Base-by-base conservation (phyloP, 495 filamentous ascomycete genomes). In the Neurospora sp. region DNA sequence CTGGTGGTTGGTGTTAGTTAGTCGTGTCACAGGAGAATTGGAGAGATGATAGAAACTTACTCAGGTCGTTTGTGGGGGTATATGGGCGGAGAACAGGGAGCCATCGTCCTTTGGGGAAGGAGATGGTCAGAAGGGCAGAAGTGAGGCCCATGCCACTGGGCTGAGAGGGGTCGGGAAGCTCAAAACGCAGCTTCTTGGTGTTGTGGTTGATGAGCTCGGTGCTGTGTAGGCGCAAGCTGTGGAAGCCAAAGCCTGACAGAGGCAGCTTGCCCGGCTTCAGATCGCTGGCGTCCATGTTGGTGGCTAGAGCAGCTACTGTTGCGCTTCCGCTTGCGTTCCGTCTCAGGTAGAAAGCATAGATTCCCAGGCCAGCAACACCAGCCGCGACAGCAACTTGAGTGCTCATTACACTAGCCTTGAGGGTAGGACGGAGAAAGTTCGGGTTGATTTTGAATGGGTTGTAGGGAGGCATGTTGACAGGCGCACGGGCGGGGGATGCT, bases 181-280 rank as follows among this genome's bases (percentile, higher is more conserved):
- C 86, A 66, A 92, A 92, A 5, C 87, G 83, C 69, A 92, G 79
- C 41, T 84, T 84, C 76, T 90, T 91, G 5, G 88, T 91, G 74
- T 92, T 89, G 80, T 90, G 88, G 76, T 88, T 91, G 70, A 91
- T 83, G 2, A 80, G 74, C 75, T 90, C 84, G 69, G 85, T 82
- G 76, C 87, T 88, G 53, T 84, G 78, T 0, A 87, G 80, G 53
- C 79, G 73, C 5, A 87, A 80, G 16, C 77, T 81, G 46, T 80
- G 73, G 73, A 84, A 83, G 68, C 79, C 79, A 35, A 82, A 79
- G 74, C 75, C 74, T 38, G 69, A 71, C 69, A 81, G 78, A 42
- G 75, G 68, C 12, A 77, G 75, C 77, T 79, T 81, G 39, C 72
- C 75, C 14, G 53, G 46, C 46, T 70, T 66, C 1, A 66, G 53